A percentile compares a stretch with the other conserved stretches of the same genome.
Evolutionary conservation across 2,329 filamentous ascomycete genomes (phyloP).

Genomic region (Falciphora oryzae): DNA sequence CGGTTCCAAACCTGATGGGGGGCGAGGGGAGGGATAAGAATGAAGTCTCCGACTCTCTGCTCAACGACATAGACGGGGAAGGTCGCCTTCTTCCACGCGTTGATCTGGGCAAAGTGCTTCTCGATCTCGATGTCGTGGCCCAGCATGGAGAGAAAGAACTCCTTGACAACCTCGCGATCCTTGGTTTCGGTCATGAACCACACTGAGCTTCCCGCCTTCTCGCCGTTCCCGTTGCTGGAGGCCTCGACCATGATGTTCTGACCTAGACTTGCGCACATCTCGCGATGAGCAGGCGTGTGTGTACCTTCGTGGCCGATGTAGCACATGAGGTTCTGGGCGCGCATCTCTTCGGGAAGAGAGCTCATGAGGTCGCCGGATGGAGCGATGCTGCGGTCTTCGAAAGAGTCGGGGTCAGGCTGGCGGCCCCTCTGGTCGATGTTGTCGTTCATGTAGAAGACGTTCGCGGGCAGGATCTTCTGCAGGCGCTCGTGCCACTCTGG

Average conservation of each 20-base stretch:
- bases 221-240: conserved; percentile 65
- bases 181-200: conserved; percentile 99
- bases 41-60: conserved; percentile 85
- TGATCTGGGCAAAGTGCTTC: conserved; percentile 91
- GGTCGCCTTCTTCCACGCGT: conserved; percentile 90
- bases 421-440: conserved; percentile 48
- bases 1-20: conserved; percentile 99
- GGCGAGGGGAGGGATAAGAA: conserved; percentile 85
- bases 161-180: conserved; percentile 81
- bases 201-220: conserved; percentile 81
- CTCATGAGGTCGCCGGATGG: conserved; percentile 92
- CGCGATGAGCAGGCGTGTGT: conserved; percentile 88
- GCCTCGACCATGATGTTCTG: conserved; percentile 99
- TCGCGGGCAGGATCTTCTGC: conserved; percentile 68
- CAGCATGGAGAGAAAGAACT: conserved; percentile 88
- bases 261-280: conserved; percentile 95
- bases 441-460: conserved; percentile 87
- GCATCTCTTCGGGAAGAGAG: conserved; percentile 77
- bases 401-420: conserved; percentile 29
- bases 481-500: conserved; percentile 78
- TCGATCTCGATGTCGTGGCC: conserved; percentile 97
- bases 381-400: conserved; percentile 51
- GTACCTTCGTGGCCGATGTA: conserved; percentile 97
- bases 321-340: conserved; percentile 95
- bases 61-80: conserved; percentile 93